Conservation (phyloP, 306 rosid species). For the Prinsepia uniflora region DNA sequence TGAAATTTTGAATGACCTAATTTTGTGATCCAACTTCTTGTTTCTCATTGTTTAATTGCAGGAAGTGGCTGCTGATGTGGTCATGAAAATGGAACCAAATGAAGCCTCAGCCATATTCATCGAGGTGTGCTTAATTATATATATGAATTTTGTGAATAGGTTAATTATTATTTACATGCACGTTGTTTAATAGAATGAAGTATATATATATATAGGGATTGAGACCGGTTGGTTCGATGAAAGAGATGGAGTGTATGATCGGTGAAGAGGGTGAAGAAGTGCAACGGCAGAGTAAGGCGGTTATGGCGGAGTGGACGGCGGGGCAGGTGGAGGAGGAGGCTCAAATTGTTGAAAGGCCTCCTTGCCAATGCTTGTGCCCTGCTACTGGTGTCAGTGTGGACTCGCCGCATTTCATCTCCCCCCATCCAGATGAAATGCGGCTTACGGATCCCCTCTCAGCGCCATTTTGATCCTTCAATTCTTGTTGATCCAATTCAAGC, state of each 20-base stretch:
- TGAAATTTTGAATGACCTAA: neutral
- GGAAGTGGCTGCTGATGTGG: conserved; percentile 79
- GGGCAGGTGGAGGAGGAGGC: conserved; percentile 21
- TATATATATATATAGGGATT: conserved; percentile 27
- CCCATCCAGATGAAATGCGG: conserved; percentile 9
- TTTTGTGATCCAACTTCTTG: conserved; percentile 3
- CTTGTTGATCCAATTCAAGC: neutral
- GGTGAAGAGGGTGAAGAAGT: conserved; percentile 16
- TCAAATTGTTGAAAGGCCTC: conserved; percentile 16
- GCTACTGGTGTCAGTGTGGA: neutral
- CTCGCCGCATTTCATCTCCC: too few species aligned
- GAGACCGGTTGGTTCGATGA: conserved; percentile 24
- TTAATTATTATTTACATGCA: too few species aligned
- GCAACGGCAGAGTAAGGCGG: conserved; percentile 2
- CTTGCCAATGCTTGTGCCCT: conserved; percentile 39
- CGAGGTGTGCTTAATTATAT: conserved; percentile 35
- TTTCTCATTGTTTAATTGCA: conserved; percentile 23
- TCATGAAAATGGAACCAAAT: conserved; percentile 48
- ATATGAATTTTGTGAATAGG: too few species aligned
- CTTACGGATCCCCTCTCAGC: conserved; percentile 65
- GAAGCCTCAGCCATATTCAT: conserved; percentile 53
- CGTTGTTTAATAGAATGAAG: too few species aligned
- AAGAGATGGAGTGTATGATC: conserved; percentile 21
- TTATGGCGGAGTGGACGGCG: conserved; percentile 24
- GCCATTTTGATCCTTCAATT: conserved; percentile 49